These are phyloP conservation scores for Mariannaea sp. DNA, from an alignment of 2,329 filamentous ascomycete genomes.

Conservation along the genomic window DNA sequence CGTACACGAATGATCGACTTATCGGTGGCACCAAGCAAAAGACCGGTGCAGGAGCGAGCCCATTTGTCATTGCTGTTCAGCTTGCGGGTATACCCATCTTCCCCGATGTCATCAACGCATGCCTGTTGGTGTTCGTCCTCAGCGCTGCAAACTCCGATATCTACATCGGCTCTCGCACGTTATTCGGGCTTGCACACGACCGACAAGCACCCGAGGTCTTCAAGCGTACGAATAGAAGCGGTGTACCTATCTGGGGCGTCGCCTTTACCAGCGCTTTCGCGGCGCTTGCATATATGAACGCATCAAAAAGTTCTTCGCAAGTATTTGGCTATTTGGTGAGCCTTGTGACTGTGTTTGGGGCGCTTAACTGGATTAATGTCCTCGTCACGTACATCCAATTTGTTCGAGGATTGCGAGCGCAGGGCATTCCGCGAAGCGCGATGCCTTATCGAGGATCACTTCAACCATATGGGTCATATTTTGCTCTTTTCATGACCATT, in stretches of 20 bases:
- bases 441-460: constrained; percentile 47
- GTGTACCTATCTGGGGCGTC: constrained; percentile 50
- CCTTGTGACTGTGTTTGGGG: constrained; percentile 49
- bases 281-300: constrained; percentile 48
- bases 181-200: constrained; percentile 44
- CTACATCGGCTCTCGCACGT: constrained; percentile 48
- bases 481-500: constrained; percentile 39
- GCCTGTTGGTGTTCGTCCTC: constrained; percentile 33
- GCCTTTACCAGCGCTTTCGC: constrained; percentile 42
- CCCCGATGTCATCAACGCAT: constrained; percentile 32
- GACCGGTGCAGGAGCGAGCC: constrained; percentile 29
- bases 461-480: constrained; percentile 47
- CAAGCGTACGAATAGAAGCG: constrained; percentile 41
- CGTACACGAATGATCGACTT: constrained; percentile 27
- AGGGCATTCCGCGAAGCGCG: constrained; percentile 40
- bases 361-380: constrained; percentile 51
- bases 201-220: constrained; percentile 43
- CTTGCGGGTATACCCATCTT: constrained; percentile 28
- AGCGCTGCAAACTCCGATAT: constrained; percentile 31
- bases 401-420: constrained; percentile 44
- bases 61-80: constrained; percentile 33
- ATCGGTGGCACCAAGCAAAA: constrained; percentile 22
- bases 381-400: constrained; percentile 48
- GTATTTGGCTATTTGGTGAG: constrained; percentile 51
- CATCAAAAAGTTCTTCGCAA: constrained; percentile 39